Evolutionary conservation across 768 basidiomycete species (phyloP), one percentile per base, ranked within the genome.

Genomic region (Boletus barrowsii): DNA sequence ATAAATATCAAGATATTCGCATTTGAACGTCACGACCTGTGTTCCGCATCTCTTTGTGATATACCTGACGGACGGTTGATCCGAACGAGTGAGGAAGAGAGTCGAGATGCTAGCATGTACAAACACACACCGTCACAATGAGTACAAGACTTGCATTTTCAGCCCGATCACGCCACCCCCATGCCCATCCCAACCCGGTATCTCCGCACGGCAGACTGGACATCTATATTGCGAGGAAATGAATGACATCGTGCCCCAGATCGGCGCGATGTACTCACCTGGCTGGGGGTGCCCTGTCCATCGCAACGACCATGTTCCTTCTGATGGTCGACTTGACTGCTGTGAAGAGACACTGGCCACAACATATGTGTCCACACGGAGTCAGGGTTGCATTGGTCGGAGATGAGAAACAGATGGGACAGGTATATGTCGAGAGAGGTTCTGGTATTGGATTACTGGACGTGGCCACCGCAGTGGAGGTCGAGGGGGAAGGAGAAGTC

Each of bases 341-440:
- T 3, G 80, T 82, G 56, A 89, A 90, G 5, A 91, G 77, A 68
- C 90, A 92, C 5, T 78, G 72, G 2, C 88, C 89, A 59, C 90
- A 91, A 56, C 84, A 83, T 37, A 92, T 77, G 59, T 92, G 90
- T 0, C 90, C 90, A 59, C 90, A 92, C 0, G 87, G 87, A 0
- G 88, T 90, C 43, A 92, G 66, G 1, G 88, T 87, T 5, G 90
- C 86, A 55, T 88, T 83, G 1, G 82, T 82, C 1, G 88, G 88
- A 0, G 86, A 79, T 39, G 76, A 83, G 75, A 90, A 89, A 64
- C 90, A 91, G 56, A 91, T 86, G 10, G 90, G 90, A 63, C 90
- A 90, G 0, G 79, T 81, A 65, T 89, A 90, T n/a, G 76, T 71
- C 0, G 84, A 77, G 15, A 88, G 75, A 1, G 72, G 73, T 41